Conservation (phyloP, 176 grass and related monocot species). For the Cenchrus fungigraminus region DNA sequence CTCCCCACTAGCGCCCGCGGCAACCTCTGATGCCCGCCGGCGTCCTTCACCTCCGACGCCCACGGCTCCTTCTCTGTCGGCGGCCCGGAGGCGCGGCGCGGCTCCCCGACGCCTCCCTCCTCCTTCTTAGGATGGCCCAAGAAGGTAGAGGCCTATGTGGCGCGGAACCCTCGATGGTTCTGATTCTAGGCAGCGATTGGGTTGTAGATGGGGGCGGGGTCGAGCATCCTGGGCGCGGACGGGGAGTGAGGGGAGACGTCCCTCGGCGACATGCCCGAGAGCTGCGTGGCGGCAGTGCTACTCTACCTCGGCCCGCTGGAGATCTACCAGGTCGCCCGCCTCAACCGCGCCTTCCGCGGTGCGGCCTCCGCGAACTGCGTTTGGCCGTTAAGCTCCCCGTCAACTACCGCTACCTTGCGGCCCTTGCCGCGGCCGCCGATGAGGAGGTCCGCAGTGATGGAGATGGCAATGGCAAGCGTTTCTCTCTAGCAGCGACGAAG, state of each 20-base stretch:
- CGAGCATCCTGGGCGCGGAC: constrained; percentile 67
- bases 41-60: no score
- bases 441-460: constrained; percentile 36
- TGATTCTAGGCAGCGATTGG: constrained; percentile 4
- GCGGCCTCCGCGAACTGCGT: constrained; percentile 82
- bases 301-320: constrained; percentile 81
- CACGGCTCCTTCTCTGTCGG: no score
- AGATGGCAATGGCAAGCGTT: constrained; percentile 34
- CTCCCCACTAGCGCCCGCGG: no score
- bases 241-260: constrained; percentile 56
- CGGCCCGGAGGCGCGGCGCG: no score
- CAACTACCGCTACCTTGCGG: constrained; percentile 75
- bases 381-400: constrained; percentile 77
- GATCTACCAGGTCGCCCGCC: constrained; percentile 77
- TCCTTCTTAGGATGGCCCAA: no score
- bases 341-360: constrained; percentile 73
- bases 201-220: constrained; percentile 72
- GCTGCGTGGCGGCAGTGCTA: constrained; percentile 79
- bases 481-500: constrained; percentile 40
- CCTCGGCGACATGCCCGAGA: constrained; percentile 95
- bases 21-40: no score
- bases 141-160: no score
- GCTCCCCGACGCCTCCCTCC: no score
- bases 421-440: constrained; percentile 56
- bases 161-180: no score